Conservation (phyloP, 768 basidiomycete genomes). For the Termitomyces sp. region DNA sequence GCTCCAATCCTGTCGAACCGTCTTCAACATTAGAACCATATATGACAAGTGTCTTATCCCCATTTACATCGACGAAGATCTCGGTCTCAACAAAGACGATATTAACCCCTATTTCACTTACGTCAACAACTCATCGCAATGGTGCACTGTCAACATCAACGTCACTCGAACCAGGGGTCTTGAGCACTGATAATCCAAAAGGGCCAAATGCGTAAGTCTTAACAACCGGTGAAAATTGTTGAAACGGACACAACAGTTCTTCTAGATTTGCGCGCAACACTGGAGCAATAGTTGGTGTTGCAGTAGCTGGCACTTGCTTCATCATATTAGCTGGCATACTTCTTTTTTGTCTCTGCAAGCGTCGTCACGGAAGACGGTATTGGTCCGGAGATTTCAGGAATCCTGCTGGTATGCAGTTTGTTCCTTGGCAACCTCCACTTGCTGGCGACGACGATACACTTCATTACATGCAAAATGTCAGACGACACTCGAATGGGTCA, state of each 20-base stretch:
- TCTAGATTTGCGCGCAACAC: constrained; percentile 31
- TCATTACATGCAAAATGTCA: constrained; percentile 2
- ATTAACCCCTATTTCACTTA: background rate
- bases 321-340: constrained; percentile 23
- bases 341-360: constrained; percentile 26
- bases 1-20: background rate
- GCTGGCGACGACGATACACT: constrained; percentile 23
- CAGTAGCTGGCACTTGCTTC: constrained; percentile 21
- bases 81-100: background rate
- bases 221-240: background rate
- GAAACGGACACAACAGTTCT: background rate
- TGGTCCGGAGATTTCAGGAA: constrained; percentile 6
- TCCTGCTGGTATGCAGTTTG: constrained; percentile 7
- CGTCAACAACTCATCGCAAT: constrained; percentile 11
- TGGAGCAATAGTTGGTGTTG: constrained; percentile 32
- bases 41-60: background rate
- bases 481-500: constrained; percentile 6
- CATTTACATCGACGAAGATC: background rate
- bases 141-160: constrained; percentile 13
- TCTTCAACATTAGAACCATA: background rate
- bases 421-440: constrained; percentile 25
- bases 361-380: constrained; percentile 14
- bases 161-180: constrained; percentile 21
- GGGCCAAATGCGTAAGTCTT: constrained; percentile 16
- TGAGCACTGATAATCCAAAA: constrained; percentile 24